Evolutionary conservation across 2,329 filamentous ascomycete genomes (phyloP).

Genomic region (Dendrostoma leiphaemia): DNA sequence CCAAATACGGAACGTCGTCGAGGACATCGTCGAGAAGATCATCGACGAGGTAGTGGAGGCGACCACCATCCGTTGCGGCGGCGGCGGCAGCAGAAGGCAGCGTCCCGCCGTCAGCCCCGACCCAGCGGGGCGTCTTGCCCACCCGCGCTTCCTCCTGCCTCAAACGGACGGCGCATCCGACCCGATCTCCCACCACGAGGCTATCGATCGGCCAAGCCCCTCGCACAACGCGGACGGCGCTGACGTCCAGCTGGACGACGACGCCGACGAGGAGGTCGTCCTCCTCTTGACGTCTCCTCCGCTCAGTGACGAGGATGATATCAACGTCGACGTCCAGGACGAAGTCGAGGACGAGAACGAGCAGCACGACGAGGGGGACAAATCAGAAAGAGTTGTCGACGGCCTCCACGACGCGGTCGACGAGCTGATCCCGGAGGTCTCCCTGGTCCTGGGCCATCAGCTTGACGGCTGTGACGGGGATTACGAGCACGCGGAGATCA

Average conservation of each 20-base stretch:
- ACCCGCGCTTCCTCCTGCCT: no score
- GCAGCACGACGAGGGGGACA: no score
- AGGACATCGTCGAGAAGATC: background rate
- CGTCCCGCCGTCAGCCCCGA: no score
- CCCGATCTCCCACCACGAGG: background rate
- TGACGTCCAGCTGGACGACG: background rate
- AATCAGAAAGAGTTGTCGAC: no score
- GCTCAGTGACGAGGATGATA: no score
- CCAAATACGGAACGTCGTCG: background rate
- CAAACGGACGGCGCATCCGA: background rate
- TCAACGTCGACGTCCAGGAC: background rate
- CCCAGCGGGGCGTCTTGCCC: no score
- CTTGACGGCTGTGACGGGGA: background rate
- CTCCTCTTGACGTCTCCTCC: no score
- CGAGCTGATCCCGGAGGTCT: background rate
- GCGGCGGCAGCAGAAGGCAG: background rate
- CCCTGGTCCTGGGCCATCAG: background rate
- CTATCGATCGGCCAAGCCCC: background rate
- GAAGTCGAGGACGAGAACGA: background rate
- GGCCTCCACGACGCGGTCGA: no score
- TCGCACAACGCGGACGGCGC: background rate
- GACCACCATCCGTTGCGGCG: background rate
- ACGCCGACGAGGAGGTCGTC: conserved; percentile 9
- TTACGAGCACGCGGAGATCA: background rate
- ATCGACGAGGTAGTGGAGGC: background rate